Base-by-base conservation (phyloP, 2,329 filamentous ascomycete genomes). In the Botrytis fragariae region DNA sequence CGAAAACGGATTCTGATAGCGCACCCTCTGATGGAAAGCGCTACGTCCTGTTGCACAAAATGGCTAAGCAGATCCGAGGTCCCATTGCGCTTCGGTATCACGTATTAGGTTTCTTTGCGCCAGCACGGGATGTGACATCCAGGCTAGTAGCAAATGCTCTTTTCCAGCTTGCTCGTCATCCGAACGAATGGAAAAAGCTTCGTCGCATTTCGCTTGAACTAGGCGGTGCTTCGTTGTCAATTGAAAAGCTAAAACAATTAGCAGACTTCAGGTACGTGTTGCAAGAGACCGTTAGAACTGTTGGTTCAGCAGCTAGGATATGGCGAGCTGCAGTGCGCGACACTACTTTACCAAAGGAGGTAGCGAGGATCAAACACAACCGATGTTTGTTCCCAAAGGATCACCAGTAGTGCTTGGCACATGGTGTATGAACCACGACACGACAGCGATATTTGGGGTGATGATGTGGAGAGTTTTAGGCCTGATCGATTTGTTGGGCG, bases 401-500 rank as follows among this genome's bases (percentile, higher is more conserved):
- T 71, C 74, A 18, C 39, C 69, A 6, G 74, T 82, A 0, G 64
- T 73, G 0, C 79, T 76, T 42, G 73, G 60, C 22, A 68, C 77
- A 20, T 78, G 77, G 71, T 71, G 69, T 5, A 74, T 81, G 59
- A 77, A 79, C 42, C 74, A 79, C 9, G 75, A 78, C 74, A 79
- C 9, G 75, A 78, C 25, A 78, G 76, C 9, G 86, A 87, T 69
- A 91, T 94, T 78, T 94, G 92, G 92, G 92, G 92, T 1, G 79
- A 86, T 0, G 90, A 93, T 74, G 91, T 89, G 0, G 88, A 92
- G 16, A 85, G 88, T 1, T 96, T 94, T 82, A 84, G 86, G 6
- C 93, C 93, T 0, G 92, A 93, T 82, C 85, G 93, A n/a, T 96
- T 92, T 92, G 80, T 80, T 48, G 84, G 85, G n/a, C 77, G 87